Evolutionary conservation across 495 filamentous ascomycete species (phyloP).

Genomic region (Penicillium herquei): DNA sequence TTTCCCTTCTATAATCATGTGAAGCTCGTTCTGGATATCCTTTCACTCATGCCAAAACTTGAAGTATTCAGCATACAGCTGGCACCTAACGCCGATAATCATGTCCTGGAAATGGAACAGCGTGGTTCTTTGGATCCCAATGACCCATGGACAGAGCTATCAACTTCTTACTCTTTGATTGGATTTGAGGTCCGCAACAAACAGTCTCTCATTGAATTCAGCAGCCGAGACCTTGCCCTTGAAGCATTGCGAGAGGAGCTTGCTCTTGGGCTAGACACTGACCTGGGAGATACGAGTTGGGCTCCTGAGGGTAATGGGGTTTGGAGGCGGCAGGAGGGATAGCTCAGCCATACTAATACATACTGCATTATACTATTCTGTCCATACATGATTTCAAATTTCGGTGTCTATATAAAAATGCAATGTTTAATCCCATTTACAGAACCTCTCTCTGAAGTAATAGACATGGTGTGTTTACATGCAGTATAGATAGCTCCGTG

Average conservation of each 20-base stretch:
- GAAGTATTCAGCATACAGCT: conserved; percentile 31
- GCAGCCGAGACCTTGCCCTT: conserved; percentile 29
- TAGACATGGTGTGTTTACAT: background rate
- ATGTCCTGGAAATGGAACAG: conserved; percentile 36
- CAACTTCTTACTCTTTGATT: conserved; percentile 39
- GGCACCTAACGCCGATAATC: conserved; percentile 30
- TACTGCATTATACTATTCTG: background rate
- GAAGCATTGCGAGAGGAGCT: conserved; percentile 27
- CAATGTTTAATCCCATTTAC: too few species aligned
- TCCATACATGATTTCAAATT: background rate
- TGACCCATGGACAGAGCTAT: conserved; percentile 47
- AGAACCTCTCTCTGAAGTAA: too few species aligned
- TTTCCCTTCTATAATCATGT: conserved; percentile 49
- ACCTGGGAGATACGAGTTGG: conserved; percentile 26
- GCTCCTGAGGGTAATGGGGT: conserved; percentile 24
- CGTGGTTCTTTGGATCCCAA: conserved; percentile 42
- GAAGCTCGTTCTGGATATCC: conserved; percentile 31
- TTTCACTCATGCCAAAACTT: conserved; percentile 30
- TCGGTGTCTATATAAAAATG: too few species aligned
- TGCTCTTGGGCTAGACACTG: conserved; percentile 18
- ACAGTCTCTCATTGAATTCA: conserved; percentile 24
- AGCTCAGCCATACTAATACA: background rate
- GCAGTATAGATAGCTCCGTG: background rate
- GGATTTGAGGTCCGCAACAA: conserved; percentile 28
- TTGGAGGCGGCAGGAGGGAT: conserved; percentile 21